Percentiles rank a stretch among this genome's conserved stretches.
Conservation (phyloP, 352 stramenopile species). For the Achlya hypogyna region DNA sequence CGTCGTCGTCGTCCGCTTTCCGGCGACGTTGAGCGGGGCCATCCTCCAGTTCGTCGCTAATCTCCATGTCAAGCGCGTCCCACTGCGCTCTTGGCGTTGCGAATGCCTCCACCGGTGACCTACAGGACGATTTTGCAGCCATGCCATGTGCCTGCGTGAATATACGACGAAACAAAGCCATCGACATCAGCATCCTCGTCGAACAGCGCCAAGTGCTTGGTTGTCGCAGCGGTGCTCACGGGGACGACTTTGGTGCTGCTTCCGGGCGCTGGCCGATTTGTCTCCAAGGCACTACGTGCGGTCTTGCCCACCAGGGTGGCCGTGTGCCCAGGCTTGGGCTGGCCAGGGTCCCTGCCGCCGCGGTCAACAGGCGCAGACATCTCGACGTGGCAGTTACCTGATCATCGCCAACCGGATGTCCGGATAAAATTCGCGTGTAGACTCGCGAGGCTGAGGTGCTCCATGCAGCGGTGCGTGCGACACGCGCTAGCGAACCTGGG, state of each 20-base stretch:
- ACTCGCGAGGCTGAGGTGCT: background rate
- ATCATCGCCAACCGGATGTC: too few relatives aligned
- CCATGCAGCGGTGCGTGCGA: too few relatives aligned
- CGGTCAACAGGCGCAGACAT: too few relatives aligned
- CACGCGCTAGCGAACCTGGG: background rate
- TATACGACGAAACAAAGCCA: conserved; percentile 2
- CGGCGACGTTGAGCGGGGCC: background rate
- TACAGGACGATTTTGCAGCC: too few relatives aligned
- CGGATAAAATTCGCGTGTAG: too few relatives aligned
- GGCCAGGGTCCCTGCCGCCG: too few relatives aligned
- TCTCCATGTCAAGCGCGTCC: background rate
- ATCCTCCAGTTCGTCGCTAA: background rate
- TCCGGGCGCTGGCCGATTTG: too few relatives aligned
- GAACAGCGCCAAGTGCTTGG: too few relatives aligned
- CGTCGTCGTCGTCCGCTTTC: conserved; percentile 20
- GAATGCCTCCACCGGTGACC: background rate
- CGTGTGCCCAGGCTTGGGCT: too few relatives aligned
- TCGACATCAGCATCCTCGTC: conserved; percentile 6
- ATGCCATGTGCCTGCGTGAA: background rate
- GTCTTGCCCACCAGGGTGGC: too few relatives aligned
- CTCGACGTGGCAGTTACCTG: too few relatives aligned
- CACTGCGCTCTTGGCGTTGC: background rate
- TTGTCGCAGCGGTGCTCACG: background rate
- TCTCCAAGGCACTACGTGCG: too few relatives aligned
- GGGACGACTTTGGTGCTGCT: background rate